Evolutionary conservation across 148 eudicot species (phyloP), one percentile per base, ranked within the genome.

Genomic region (Salicornia ramosissima): DNA sequence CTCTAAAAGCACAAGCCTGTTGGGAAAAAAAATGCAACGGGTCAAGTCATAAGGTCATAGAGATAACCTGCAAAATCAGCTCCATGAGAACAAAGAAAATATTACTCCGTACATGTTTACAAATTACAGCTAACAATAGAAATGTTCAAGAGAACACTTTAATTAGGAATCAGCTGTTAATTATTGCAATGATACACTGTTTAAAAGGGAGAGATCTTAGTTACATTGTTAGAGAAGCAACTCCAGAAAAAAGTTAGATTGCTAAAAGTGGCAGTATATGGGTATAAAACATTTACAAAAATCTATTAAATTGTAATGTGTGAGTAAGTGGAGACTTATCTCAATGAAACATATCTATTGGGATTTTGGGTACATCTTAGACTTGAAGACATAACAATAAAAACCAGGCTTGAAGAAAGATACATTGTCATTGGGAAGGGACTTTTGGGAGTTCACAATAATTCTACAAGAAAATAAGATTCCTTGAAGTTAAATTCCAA

Each of bases 1-100:
- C 99, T 77, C 99, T 83, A 74, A 95, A 95, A 45, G 99, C 96
- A 84, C 99, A 95, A 18, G 99, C 99, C 97, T 95, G 82, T 58
- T 47, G 14, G n/a, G n/a, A n/a, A n/a, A 49, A 4, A 65, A 33
- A 52, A 64, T 63, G 47, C 65, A 58, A 33, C 40, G 13, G 21
- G 5, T 60, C 12, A 53, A 30, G 31, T 50, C 47, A 56, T 7
- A 34, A 24, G 31, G 29, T 28, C 26, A 11, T 36, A 15, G 6
- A 30, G 5, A 28, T n/a, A 22, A 3, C 12, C 3, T 16, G n/a
- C n/a, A n/a, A 3, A 33, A n/a, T 1, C 0, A 47, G 26, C 21
- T 34, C 0, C 50, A 40, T 34, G 21, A 25, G 55, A 10, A 10
- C n/a, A 1, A 15, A 3, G 40, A 14, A 55, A 49, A 30, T 19